These are phyloP conservation scores for Arabidopsis thaliana DNA, from an alignment of 345 rosid species.

Conservation along the genomic window TAIR10.1 NC_003070.9:29958001-29958500, in stretches of 20 bases:
- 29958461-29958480: background rate
- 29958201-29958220: slow-evolving; percentile 59
- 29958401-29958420: slow-evolving; percentile 83
- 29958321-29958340: slow-evolving; percentile 86
- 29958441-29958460: slow-evolving; percentile 64
- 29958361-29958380: slow-evolving; percentile 95
- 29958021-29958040: slow-evolving; percentile 92
- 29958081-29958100: slow-evolving; percentile 96
- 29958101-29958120: slow-evolving; percentile 92
- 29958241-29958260: slow-evolving; percentile 95
- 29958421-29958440: slow-evolving; percentile 85
- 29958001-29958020: slow-evolving; percentile 83
- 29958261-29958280: slow-evolving; percentile 87
- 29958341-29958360: slow-evolving; percentile 97
- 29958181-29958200: background rate
- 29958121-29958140: slow-evolving; percentile 98
- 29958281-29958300: slow-evolving; percentile 96
- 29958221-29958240: slow-evolving; percentile 99
- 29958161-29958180: background rate
- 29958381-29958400: slow-evolving; percentile 93
- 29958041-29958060: slow-evolving; percentile 78
- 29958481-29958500: background rate
- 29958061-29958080: slow-evolving; percentile 92
- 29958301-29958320: slow-evolving; percentile 81
- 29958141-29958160: slow-evolving; percentile 40